These are phyloP conservation scores for Phyllosticta citribraziliensis DNA, from an alignment of 2,329 filamentous ascomycete genomes.

Conservation along the genomic window DNA sequence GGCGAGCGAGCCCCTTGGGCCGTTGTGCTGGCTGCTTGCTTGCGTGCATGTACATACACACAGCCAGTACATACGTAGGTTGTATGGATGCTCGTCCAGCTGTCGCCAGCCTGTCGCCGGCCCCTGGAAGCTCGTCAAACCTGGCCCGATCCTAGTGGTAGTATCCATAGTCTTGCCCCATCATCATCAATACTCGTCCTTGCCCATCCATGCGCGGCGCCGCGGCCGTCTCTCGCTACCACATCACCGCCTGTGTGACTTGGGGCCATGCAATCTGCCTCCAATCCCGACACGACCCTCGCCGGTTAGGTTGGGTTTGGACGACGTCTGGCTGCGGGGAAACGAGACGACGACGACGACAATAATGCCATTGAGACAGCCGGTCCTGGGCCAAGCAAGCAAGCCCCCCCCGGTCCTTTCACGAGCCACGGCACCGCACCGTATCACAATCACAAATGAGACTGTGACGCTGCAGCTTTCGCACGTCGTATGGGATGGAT, in stretches of 20 bases:
- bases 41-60: background rate
- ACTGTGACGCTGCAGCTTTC: background rate
- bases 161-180: background rate
- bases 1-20: background rate
- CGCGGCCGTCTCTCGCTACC: background rate
- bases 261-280: conserved; percentile 4
- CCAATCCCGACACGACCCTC: background rate
- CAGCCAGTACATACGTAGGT: too few species aligned
- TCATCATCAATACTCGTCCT: background rate
- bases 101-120: background rate
- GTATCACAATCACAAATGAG: background rate
- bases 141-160: background rate
- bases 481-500: too few species aligned
- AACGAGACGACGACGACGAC: background rate
- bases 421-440: background rate
- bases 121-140: background rate
- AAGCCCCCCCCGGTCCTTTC: background rate
- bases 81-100: background rate
- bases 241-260: conserved; percentile 3
- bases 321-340: conserved; percentile 4
- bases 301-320: background rate
- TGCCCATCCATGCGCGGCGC: background rate
- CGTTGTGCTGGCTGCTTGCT: background rate
- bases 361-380: background rate
- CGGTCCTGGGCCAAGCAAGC: background rate